Evolutionary conservation across 129 eudicot genomes (phyloP).

Genomic region (Lonicera japonica): DNA sequence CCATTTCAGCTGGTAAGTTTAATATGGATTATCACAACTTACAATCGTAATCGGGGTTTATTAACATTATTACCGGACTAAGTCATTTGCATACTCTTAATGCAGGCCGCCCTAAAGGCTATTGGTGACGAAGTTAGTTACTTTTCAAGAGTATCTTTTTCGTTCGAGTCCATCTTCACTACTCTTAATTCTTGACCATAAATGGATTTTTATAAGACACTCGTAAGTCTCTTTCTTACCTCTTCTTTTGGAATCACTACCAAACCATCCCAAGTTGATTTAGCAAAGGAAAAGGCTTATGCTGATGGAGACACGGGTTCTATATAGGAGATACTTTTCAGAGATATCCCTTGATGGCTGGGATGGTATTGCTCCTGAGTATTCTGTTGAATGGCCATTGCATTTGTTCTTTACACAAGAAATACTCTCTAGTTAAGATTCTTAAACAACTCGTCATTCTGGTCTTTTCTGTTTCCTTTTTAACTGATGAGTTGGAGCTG

Average conservation of each 20-base stretch:
- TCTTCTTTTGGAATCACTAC: conserved; percentile 53
- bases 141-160: conserved; percentile 76
- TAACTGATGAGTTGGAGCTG: background rate
- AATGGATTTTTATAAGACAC: background rate
- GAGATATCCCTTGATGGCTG: conserved; percentile 92
- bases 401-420: conserved; percentile 92
- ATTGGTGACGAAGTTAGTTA: conserved; percentile 86
- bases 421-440: conserved; percentile 74
- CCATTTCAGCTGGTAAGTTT: conserved; percentile 83
- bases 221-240: background rate
- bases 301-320: conserved; percentile 53
- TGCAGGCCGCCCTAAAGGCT: conserved; percentile 93
- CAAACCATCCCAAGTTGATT: conserved; percentile 57
- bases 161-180: conserved; percentile 33
- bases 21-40: background rate
- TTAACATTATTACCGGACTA: no score
- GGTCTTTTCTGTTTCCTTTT: background rate
- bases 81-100: background rate
- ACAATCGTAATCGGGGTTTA: no score
- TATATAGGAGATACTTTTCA: conserved; percentile 36
- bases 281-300: conserved; percentile 53
- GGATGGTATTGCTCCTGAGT: conserved; percentile 95
- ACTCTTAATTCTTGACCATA: conserved; percentile 1
- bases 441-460: background rate
- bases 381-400: conserved; percentile 93